Conservation (phyloP, 2,329 filamentous ascomycete species). For the Lasiodiplodia citricola region DNA sequence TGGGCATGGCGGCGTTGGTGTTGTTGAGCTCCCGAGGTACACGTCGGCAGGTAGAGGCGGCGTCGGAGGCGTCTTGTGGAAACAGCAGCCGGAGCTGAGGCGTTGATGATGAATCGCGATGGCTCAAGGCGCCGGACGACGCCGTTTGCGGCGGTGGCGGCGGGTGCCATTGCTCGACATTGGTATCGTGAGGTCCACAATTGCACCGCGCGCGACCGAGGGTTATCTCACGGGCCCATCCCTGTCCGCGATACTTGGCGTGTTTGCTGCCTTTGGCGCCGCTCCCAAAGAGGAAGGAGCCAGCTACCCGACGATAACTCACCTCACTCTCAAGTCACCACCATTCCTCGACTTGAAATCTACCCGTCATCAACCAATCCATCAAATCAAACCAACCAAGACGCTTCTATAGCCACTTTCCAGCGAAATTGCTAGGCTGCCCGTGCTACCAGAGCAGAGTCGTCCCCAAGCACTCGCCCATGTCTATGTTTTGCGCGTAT, state of each 20-base stretch:
- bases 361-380: too few species aligned
- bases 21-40: conserved; percentile 4
- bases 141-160: conserved; percentile 6
- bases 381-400: too few species aligned
- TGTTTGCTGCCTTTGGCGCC: not conserved
- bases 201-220: conserved; percentile 16
- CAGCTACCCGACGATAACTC: too few species aligned
- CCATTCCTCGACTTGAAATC: too few species aligned
- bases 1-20: conserved; percentile 16
- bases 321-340: too few species aligned
- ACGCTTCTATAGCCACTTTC: too few species aligned
- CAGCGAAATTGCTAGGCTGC: too few species aligned
- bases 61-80: not conserved
- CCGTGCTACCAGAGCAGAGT: too few species aligned
- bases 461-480: too few species aligned
- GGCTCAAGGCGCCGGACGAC: not conserved
- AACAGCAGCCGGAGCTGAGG: not conserved
- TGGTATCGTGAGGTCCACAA: conserved; percentile 24
- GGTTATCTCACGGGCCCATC: not conserved
- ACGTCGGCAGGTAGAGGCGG: not conserved
- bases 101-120: not conserved
- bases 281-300: too few species aligned
- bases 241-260: not conserved
- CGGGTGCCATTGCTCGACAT: conserved; percentile 10
- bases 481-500: too few species aligned